These are phyloP conservation scores for Mycena amicta DNA, from an alignment of 768 basidiomycete genomes.

Conservation along the genomic window DNA sequence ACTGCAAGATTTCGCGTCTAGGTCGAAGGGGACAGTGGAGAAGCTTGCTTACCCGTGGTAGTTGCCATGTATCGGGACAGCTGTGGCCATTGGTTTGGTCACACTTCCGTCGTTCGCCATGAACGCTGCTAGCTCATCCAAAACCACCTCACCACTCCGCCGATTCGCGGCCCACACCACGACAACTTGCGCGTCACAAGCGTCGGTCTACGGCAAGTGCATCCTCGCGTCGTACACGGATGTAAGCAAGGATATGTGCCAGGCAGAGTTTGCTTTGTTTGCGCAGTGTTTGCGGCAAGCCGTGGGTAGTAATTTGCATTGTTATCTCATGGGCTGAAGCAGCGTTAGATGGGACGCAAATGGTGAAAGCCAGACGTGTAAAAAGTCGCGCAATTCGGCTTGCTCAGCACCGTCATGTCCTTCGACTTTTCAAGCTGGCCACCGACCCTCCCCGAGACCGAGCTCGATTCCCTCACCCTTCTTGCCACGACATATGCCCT, in stretches of 20 bases:
- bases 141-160: conserved; percentile 46
- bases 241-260: conserved; percentile 81
- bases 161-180: conserved; percentile 74
- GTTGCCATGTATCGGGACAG: too few species aligned
- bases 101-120: too few species aligned
- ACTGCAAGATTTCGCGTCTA: too few species aligned
- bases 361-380: too few species aligned
- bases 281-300: conserved; percentile 77
- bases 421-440: conserved; percentile 73
- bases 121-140: background rate
- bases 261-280: conserved; percentile 82
- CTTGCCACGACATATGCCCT: conserved; percentile 83
- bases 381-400: too few species aligned
- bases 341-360: background rate
- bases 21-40: too few species aligned
- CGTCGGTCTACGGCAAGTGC: conserved; percentile 85
- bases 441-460: conserved; percentile 59
- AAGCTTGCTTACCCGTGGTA: too few species aligned
- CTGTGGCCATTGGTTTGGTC: too few species aligned
- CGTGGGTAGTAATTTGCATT: conserved; percentile 44
- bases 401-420: conserved; percentile 4
- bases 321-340: background rate
- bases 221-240: conserved; percentile 83
- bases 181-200: conserved; percentile 70
- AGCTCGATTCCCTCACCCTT: conserved; percentile 63